A percentile compares a stretch with the other conserved stretches of the same genome.
These are phyloP conservation scores for Beauveria bassiana DNA, from an alignment of 2,329 filamentous ascomycete species.

Conservation along the genomic window DNA sequence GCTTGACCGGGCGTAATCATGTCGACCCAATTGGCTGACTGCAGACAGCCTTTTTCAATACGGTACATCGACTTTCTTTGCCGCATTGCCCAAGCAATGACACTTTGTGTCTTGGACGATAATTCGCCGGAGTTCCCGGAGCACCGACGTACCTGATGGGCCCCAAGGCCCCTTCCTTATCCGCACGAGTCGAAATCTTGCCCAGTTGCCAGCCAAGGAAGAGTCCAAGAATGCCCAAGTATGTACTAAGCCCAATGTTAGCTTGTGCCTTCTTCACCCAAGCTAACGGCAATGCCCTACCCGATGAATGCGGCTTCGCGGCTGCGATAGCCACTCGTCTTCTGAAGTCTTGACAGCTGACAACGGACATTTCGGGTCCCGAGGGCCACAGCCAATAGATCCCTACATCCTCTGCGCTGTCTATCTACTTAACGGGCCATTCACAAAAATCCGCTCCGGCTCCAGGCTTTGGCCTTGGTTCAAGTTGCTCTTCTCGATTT, in stretches of 20 bases:
- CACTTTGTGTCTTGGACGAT: slow-evolving; percentile 1
- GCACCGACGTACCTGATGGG: neutral
- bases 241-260: neutral
- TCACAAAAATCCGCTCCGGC: neutral
- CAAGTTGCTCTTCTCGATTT: neutral
- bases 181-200: neutral
- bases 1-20: slow-evolving; percentile 1
- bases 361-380: slow-evolving; percentile 2
- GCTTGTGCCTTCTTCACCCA: neutral
- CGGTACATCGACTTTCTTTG: neutral
- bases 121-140: slow-evolving; percentile 8
- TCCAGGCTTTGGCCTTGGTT: neutral
- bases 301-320: slow-evolving; percentile 2
- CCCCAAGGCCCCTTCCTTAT: neutral
- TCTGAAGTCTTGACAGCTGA: neutral
- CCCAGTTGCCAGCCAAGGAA: neutral
- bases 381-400: neutral
- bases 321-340: neutral
- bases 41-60: neutral
- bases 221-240: neutral
- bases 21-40: neutral
- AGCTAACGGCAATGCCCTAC: neutral
- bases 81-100: neutral
- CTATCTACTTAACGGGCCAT: neutral
- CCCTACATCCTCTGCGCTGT: neutral